Evolutionary conservation across 2,329 filamentous ascomycete genomes (phyloP).

Genomic region (Fusarium nodosum): DNA sequence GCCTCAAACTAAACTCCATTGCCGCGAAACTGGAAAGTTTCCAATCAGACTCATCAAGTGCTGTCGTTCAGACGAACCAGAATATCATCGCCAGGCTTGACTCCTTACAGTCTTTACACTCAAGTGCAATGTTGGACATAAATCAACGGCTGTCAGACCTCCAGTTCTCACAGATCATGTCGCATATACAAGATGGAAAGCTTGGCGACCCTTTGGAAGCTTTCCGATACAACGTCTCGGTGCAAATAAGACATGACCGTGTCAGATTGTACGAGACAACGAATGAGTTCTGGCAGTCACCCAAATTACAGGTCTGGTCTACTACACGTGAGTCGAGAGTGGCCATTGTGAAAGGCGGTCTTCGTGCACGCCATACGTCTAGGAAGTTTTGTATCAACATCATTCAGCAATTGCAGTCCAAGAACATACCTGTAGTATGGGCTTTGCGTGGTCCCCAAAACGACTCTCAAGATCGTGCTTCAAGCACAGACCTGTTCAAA

Average conservation of each 20-base stretch:
- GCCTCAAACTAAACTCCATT: neutral
- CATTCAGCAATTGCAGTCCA: constrained; percentile 1
- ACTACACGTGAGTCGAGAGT: neutral
- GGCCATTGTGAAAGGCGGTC: neutral
- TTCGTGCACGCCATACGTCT: neutral
- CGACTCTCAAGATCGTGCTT: neutral
- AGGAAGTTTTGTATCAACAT: constrained; percentile 1
- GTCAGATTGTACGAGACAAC: neutral
- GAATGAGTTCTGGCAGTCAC: constrained; percentile 5
- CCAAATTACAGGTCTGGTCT: neutral
- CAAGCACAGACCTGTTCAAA: neutral
- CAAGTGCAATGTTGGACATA: neutral
- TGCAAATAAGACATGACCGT: neutral
- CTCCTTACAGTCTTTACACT: neutral
- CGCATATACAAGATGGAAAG: neutral
- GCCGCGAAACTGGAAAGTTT: neutral
- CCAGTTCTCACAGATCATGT: neutral
- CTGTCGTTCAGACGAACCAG: neutral
- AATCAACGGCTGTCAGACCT: neutral
- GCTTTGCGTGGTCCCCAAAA: neutral
- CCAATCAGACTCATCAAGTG: neutral
- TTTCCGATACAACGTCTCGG: neutral
- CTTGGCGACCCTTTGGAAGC: neutral
- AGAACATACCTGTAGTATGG: neutral
- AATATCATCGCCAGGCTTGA: neutral